Conservation (phyloP, 768 basidiomycete genomes). For the Hygrophoropsis aurantiaca region DNA sequence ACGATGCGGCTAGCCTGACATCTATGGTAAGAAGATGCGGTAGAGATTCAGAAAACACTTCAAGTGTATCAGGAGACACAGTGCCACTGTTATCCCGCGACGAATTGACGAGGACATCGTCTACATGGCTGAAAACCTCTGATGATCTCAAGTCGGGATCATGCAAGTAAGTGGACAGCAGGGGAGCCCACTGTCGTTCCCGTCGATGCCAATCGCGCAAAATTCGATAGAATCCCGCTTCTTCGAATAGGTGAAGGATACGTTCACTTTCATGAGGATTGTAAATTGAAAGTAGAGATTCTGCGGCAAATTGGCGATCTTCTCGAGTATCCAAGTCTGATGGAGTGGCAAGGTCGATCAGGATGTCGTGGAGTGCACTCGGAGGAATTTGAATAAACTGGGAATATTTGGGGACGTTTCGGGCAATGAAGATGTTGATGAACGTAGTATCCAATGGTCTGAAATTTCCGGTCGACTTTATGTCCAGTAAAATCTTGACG, state of each 20-base stretch:
- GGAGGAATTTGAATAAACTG: conserved; percentile 76
- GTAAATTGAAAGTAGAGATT: conserved; percentile 90
- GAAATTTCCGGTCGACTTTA: conserved; percentile 54
- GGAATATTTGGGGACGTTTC: conserved; percentile 95
- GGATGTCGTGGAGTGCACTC: conserved; percentile 68
- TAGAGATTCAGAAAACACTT: conserved; percentile 56
- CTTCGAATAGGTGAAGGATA: conserved; percentile 68
- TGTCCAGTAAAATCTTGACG: conserved; percentile 81
- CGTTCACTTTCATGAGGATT: conserved; percentile 77
- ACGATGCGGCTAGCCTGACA: conserved; percentile 63
- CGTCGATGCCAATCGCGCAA: conserved; percentile 78
- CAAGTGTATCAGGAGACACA: conserved; percentile 56
- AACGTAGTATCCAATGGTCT: conserved; percentile 71
- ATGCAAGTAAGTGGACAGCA: conserved; percentile 72
- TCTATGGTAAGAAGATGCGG: conserved; percentile 62
- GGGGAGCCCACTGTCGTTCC: conserved; percentile 71
- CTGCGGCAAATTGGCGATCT: conserved; percentile 92
- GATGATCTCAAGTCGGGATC: conserved; percentile 62
- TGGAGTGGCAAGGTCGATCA: conserved; percentile 77
- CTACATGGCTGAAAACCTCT: conserved; percentile 66
- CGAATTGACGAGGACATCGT: conserved; percentile 57
- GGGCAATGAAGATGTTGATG: conserved; percentile 92
- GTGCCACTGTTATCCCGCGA: conserved; percentile 45
- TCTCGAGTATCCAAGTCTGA: conserved; percentile 77
- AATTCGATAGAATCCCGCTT: conserved; percentile 90